Conservation (phyloP, 371 early-diverging fungal species). For the Dentiscutata heterogama region DNA sequence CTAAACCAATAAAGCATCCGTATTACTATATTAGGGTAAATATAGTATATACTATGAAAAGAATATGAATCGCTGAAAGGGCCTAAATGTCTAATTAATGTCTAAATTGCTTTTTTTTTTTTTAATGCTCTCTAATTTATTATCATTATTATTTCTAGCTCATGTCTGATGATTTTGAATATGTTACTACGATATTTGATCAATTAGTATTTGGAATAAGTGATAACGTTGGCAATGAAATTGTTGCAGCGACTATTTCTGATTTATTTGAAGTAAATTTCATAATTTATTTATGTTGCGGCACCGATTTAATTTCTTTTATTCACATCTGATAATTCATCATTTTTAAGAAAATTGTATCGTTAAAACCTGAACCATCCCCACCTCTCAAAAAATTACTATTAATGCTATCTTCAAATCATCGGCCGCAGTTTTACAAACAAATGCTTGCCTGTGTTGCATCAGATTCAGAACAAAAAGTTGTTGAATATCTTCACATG, state of each 20-base stretch:
- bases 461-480: constrained; percentile 63
- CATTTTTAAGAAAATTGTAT: constrained; percentile 34
- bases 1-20: too few species aligned
- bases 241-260: constrained; percentile 37
- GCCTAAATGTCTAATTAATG: too few species aligned
- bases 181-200: constrained; percentile 14
- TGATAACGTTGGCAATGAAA: constrained; percentile 22
- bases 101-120: background rate
- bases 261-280: constrained; percentile 32
- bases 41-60: too few species aligned
- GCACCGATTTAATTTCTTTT: background rate
- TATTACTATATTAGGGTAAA: too few species aligned
- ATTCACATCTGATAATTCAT: background rate
- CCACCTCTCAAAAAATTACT: constrained; percentile 56
- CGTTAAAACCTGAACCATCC: background rate
- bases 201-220: constrained; percentile 38
- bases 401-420: constrained; percentile 54
- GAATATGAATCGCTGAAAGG: too few species aligned
- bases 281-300: background rate
- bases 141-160: constrained; percentile 7
- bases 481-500: constrained; percentile 57
- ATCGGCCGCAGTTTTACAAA: constrained; percentile 61
- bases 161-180: constrained; percentile 29
- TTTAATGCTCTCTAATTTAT: background rate
- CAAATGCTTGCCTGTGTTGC: constrained; percentile 71